Evolutionary conservation across 2,329 filamentous ascomycete species (phyloP), one percentile per base, ranked within the genome.

Genomic region (Aspergillus puulaauensis): DNA sequence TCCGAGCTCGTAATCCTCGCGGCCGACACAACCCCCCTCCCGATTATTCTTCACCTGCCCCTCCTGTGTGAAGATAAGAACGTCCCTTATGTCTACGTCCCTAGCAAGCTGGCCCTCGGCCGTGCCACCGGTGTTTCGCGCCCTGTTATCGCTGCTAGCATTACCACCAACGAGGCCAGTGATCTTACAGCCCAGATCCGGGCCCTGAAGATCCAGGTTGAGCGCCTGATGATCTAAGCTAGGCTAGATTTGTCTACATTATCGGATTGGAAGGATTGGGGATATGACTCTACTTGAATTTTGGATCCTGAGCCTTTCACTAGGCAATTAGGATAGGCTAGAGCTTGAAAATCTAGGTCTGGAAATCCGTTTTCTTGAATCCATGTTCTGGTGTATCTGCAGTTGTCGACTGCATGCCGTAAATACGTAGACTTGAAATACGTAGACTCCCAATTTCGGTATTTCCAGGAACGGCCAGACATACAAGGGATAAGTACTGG

Each of bases 191-290:
- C 86, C 71, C 91, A 96, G 83, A 97, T 98, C 77, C 85, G 90
- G 69, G 83, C 87, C 64, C 83, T 97, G 72, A 96, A 93, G 83
- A 90, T 96, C 79, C 96, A 96, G 86, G 90, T 98, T 56, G 93
- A 98, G 84, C 86, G 93, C 69, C 84, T 97, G 67, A 92, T 93
- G 82, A 96, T 97, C 80, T 97, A 88, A 85, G 27, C 24, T n/a
- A 7, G 19, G 23, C 17, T 31, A 8, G 15, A 31, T 15, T n/a
- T 12, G 21, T 15, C 23, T 21, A 21, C 21, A 21, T 4, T 7
- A 6, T 31, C 2, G 27, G 24, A 14, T 17, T 33, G 17, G 24
- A 7, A n/a, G 14, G 17, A 9, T 23, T 21, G 17, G 33, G 9
- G 14, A 17, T 15, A 7, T 48, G 0, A 31, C 31, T 15, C 19